These are phyloP conservation scores for Adansonia rubrostipa DNA, from an alignment of 441 rosid species.

Conservation along the genomic window DNA sequence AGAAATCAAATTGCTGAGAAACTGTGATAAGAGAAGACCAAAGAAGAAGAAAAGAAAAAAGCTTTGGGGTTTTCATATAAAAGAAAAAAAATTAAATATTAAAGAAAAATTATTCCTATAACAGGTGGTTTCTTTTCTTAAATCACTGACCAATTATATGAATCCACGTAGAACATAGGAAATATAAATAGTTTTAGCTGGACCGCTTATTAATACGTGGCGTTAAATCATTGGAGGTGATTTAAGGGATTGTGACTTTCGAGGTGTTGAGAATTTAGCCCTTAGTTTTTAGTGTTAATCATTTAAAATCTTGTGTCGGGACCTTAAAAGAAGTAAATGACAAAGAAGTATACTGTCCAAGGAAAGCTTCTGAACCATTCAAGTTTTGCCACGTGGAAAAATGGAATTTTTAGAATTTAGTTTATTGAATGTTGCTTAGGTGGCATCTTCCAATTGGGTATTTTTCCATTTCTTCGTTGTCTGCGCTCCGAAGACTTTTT, in stretches of 20 bases:
- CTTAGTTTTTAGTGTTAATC: constrained; percentile 8
- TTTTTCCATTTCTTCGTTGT: not conserved
- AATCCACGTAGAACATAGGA: constrained; percentile 14
- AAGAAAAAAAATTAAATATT: constrained; percentile 27
- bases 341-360: not conserved
- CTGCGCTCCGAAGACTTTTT: not conserved
- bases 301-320: constrained; percentile 14
- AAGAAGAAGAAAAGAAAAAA: constrained; percentile 17
- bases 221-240: not conserved
- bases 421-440: not conserved
- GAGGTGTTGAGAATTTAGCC: not conserved
- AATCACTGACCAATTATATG: constrained; percentile 24
- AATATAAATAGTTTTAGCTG: not conserved
- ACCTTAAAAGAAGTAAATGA: constrained; percentile 9
- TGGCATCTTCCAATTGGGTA: constrained; percentile 20
- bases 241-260: not conserved
- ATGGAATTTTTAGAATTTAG: not conserved
- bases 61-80: constrained; percentile 25
- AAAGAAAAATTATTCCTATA: not conserved
- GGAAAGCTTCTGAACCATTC: constrained; percentile 27
- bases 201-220: constrained; percentile 18
- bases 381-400: constrained; percentile 21
- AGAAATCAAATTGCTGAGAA: constrained; percentile 11
- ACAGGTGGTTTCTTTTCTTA: not conserved
- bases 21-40: constrained; percentile 13